phyloP scores from a whole-genome alignment of 2,329 filamentous ascomycete genomes.

The Diaporthe caulivora region DNA sequence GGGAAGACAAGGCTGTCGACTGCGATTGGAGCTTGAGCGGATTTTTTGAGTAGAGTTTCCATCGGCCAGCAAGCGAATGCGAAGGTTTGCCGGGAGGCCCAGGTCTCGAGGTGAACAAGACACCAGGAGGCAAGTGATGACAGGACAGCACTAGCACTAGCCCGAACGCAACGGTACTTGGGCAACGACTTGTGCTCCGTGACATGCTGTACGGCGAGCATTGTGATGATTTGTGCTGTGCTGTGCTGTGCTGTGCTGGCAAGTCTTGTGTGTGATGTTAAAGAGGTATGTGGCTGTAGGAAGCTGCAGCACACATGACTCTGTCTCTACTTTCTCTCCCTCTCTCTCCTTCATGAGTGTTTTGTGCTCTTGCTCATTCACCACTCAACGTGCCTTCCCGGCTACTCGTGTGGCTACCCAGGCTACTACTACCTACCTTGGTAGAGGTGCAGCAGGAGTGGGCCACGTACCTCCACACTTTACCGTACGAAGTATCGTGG shows the following conservation, averaged over 20 bases:
- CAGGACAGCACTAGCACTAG: conserved; percentile 15
- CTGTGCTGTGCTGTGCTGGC: background rate
- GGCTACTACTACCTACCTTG: no score
- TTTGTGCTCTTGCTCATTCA: background rate
- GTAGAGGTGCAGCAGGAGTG: conserved; percentile 11
- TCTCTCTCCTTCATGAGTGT: background rate
- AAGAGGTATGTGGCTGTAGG: background rate
- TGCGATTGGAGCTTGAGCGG: background rate
- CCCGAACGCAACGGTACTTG: background rate
- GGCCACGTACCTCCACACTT: background rate
- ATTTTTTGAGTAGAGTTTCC: conserved; percentile 1
- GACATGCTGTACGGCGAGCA: no score
- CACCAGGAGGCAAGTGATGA: background rate
- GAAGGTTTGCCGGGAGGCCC: conserved; percentile 15
- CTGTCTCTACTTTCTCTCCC: background rate
- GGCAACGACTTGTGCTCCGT: no score
- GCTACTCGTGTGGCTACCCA: no score
- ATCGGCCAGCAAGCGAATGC: conserved; percentile 21
- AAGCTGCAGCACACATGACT: background rate
- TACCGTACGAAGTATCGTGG: background rate
- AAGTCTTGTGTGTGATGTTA: background rate
- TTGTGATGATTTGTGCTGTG: no score
- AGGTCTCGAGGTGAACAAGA: background rate
- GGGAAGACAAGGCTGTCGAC: background rate
- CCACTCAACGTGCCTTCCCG: background rate